Conservation (phyloP, 2,329 filamentous ascomycete genomes). For the Xylaria multiplex region DNA sequence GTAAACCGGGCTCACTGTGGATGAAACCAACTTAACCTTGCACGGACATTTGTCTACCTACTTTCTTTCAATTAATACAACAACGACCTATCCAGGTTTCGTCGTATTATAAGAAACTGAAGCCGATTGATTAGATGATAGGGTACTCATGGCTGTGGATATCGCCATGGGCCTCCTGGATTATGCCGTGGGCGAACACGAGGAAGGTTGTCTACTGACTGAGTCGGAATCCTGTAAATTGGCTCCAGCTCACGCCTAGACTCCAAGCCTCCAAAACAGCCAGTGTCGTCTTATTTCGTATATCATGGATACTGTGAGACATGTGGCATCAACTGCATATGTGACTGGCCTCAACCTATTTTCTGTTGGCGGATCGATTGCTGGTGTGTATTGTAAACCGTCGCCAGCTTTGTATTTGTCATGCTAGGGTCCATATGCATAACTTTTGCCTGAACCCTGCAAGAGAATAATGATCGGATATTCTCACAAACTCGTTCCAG, state of each 20-base stretch:
- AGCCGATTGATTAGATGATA: neutral
- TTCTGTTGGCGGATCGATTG: constrained; percentile 9
- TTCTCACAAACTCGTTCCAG: neutral
- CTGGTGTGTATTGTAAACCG: constrained; percentile 21
- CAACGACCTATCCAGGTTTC: neutral
- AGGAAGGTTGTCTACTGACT: neutral
- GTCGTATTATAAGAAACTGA: neutral
- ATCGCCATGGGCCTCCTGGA: neutral
- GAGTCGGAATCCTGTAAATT: neutral
- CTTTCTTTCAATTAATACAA: neutral
- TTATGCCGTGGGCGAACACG: neutral
- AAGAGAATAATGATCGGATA: constrained; percentile 11
- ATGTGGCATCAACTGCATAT: constrained; percentile 12
- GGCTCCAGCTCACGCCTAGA: neutral
- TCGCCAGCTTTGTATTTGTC: constrained; percentile 17
- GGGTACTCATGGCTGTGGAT: constrained; percentile 1
- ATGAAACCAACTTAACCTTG: neutral
- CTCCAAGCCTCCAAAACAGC: constrained; percentile 10
- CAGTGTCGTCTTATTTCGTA: neutral
- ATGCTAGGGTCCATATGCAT: constrained; percentile 18
- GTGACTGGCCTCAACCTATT: neutral
- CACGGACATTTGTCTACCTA: neutral
- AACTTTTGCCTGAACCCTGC: constrained; percentile 14
- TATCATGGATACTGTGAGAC: neutral
- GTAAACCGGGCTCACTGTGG: neutral